A percentile compares a stretch with the other conserved stretches of the same genome.
phyloP scores from a whole-genome alignment of 106 monocot genomes.

The Agapanthus africanus region DNA sequence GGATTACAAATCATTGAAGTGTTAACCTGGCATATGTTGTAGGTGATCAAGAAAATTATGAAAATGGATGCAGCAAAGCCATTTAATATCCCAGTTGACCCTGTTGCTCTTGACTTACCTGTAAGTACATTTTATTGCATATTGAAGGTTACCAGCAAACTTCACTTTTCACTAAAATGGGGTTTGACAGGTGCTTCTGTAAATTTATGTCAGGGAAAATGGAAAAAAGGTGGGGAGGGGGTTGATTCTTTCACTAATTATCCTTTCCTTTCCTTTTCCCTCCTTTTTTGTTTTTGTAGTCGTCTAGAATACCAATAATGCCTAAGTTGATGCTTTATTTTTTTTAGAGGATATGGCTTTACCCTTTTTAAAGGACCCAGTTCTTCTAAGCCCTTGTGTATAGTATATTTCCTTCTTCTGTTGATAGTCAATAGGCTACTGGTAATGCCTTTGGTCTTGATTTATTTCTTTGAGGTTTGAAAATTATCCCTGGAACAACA shows the following conservation, averaged over 20 bases:
- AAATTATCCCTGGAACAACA: background rate
- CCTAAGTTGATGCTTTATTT: too few species aligned
- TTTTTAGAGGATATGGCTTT: too few species aligned
- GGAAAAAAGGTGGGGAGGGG: too few species aligned
- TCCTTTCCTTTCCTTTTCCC: background rate
- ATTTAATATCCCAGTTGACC: slow-evolving; percentile 88
- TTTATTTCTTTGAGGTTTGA: background rate
- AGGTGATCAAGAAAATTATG: slow-evolving; percentile 96
- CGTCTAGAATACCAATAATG: too few species aligned
- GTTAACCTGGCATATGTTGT: slow-evolving; percentile 2
- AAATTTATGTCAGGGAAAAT: too few species aligned
- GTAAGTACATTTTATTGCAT: slow-evolving; percentile 33
- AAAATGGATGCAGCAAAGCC: slow-evolving; percentile 98
- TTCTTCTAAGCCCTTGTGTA: too few species aligned
- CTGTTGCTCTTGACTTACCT: slow-evolving; percentile 86
- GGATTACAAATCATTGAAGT: background rate
- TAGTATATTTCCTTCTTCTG: too few species aligned
- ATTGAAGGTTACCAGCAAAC: background rate
- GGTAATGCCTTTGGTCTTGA: background rate
- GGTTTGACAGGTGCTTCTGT: too few species aligned
- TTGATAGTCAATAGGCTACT: too few species aligned
- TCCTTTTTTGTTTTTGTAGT: too few species aligned
- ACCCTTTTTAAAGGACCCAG: too few species aligned
- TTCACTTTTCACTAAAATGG: background rate
- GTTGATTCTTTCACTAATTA: too few species aligned